Evolutionary conservation across 257 asterid species (phyloP).

Genomic region (Solanum boliviense): DNA sequence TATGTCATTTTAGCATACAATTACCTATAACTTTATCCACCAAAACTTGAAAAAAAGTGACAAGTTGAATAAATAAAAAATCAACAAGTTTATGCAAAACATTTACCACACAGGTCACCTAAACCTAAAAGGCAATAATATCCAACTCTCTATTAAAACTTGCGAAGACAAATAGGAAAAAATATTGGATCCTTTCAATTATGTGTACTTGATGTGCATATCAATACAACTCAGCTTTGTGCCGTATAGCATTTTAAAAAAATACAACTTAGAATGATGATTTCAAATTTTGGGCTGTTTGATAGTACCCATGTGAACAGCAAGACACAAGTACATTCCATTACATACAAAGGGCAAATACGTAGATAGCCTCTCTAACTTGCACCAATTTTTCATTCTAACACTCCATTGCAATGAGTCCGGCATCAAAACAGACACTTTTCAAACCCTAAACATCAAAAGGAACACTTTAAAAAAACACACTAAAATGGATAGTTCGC

Average conservation of each 20-base stretch:
- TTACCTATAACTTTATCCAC: background rate
- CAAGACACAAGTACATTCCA: background rate
- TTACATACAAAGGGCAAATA: background rate
- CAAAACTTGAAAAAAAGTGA: background rate
- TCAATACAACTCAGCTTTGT: background rate
- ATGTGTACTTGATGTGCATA: background rate
- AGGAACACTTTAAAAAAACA: background rate
- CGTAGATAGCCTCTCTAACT: background rate
- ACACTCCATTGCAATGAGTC: background rate
- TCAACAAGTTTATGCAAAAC: background rate
- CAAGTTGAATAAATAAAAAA: background rate
- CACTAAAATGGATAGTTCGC: background rate
- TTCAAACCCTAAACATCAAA: background rate
- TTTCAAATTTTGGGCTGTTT: background rate
- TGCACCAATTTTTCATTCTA: background rate
- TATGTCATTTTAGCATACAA: too few relatives aligned
- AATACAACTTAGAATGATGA: background rate
- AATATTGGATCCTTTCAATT: background rate
- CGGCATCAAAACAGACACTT: background rate
- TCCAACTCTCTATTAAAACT: background rate
- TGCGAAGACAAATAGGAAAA: background rate
- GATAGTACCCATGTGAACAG: background rate
- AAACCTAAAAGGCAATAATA: background rate
- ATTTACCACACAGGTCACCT: background rate
- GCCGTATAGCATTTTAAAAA: background rate